phyloP scores from a whole-genome alignment of 306 rosid genomes.

The Ziziphus jujuba region DNA sequence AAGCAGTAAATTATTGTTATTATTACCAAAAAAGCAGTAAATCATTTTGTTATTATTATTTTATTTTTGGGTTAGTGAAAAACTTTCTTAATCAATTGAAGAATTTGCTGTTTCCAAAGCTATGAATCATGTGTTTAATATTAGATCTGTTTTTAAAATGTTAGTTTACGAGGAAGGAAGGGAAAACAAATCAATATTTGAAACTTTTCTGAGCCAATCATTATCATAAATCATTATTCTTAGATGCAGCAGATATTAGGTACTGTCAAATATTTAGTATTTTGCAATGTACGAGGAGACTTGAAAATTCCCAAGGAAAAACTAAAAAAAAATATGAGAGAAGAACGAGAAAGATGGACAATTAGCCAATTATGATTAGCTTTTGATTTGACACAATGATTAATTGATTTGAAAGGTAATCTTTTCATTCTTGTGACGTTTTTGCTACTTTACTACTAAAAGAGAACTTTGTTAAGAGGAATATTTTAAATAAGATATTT shows the following conservation, averaged over 20 bases:
- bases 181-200: too few relatives aligned
- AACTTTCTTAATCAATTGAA: not conserved
- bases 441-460: not conserved
- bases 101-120: too few relatives aligned
- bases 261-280: not conserved
- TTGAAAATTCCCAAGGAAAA: too few relatives aligned
- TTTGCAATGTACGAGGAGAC: constrained; percentile 13
- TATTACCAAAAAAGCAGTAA: not conserved
- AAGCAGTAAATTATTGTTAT: not conserved
- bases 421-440: constrained; percentile 1
- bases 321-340: too few relatives aligned
- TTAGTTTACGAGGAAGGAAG: too few relatives aligned
- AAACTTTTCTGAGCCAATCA: not conserved
- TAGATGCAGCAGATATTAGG: not conserved
- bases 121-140: too few relatives aligned
- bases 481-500: too few relatives aligned
- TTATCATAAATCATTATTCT: not conserved
- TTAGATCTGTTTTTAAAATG: too few relatives aligned
- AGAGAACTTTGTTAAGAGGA: too few relatives aligned
- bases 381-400: constrained; percentile 24
- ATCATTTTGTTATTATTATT: too few relatives aligned
- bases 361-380: constrained; percentile 34
- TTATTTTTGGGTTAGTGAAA: too few relatives aligned
- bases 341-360: not conserved
- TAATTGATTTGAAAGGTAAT: not conserved